phyloP scores from a whole-genome alignment of 164 flowering plant genomes.

The Liquidambar formosana region DNA sequence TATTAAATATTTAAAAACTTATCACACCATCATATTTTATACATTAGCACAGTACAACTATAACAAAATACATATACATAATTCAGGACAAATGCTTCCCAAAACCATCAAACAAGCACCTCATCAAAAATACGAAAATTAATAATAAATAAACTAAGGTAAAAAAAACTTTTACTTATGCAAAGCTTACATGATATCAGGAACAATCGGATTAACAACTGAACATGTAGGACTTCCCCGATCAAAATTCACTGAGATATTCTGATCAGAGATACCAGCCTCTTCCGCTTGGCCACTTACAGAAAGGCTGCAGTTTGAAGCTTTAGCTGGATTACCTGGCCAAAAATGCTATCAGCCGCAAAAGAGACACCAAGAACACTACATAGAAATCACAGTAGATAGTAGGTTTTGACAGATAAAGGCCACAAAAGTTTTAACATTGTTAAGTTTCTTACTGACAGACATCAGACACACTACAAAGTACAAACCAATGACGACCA shows the following conservation, averaged over 20 bases:
- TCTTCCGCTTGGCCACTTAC: conserved; percentile 23
- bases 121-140: not conserved
- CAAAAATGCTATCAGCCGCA: conserved; percentile 13
- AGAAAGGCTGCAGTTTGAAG: conserved; percentile 11
- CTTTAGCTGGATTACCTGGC: conserved; percentile 26
- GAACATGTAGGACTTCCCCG: conserved; percentile 22
- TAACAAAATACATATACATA: too few species aligned
- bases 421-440: too few species aligned
- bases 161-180: not conserved
- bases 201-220: conserved; percentile 7
- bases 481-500: not conserved
- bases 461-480: not conserved
- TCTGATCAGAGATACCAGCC: conserved; percentile 12
- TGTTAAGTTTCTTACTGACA: not conserved
- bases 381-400: not conserved
- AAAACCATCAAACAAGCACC: not conserved
- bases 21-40: too few species aligned
- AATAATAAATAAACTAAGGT: not conserved
- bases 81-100: not conserved
- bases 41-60: too few species aligned
- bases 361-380: not conserved
- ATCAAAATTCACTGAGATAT: conserved; percentile 14
- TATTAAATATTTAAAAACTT: too few species aligned
- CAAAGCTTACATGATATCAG: conserved; percentile 34
- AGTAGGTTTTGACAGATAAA: not conserved